A percentile compares a stretch with the other conserved stretches of the same genome.
These are phyloP conservation scores for Dioscorea dumetorum DNA, from an alignment of 106 monocot species.

Conservation along the genomic window DNA sequence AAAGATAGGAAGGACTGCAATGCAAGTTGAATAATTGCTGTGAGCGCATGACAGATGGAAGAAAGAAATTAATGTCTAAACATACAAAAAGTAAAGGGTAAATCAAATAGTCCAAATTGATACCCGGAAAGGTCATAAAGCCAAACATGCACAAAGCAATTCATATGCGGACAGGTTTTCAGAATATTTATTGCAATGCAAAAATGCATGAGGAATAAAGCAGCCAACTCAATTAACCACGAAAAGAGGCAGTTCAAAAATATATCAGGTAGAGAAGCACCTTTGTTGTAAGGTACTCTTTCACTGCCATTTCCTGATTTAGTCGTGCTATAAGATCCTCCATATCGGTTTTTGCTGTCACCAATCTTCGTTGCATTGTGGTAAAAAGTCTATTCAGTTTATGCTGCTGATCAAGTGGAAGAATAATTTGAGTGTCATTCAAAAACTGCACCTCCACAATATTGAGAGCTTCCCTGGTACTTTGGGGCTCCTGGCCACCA, in stretches of 20 bases:
- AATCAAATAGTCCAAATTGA: too few species aligned
- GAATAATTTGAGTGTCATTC: conserved; percentile 43
- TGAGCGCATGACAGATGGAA: too few species aligned
- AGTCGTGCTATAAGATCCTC: conserved; percentile 87
- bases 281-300: conserved; percentile 83
- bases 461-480: conserved; percentile 19
- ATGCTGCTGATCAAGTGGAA: conserved; percentile 66
- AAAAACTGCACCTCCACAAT: conserved; percentile 14
- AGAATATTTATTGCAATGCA: too few species aligned
- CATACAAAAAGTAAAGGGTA: too few species aligned
- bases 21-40: too few species aligned
- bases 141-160: too few species aligned
- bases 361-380: conserved; percentile 65
- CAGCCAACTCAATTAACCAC: not conserved
- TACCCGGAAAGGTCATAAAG: too few species aligned
- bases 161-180: too few species aligned
- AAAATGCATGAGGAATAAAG: too few species aligned
- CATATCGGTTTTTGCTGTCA: conserved; percentile 81
- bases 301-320: conserved; percentile 85
- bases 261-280: conserved; percentile 20
- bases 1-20: too few species aligned
- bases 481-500: conserved; percentile 28
- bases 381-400: conserved; percentile 67
- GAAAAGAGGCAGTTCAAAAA: conserved; percentile 1
- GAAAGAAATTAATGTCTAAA: too few species aligned